These are phyloP conservation scores for Cardiospermum halicacabum DNA, from an alignment of 345 rosid genomes.

Conservation along the genomic window DNA sequence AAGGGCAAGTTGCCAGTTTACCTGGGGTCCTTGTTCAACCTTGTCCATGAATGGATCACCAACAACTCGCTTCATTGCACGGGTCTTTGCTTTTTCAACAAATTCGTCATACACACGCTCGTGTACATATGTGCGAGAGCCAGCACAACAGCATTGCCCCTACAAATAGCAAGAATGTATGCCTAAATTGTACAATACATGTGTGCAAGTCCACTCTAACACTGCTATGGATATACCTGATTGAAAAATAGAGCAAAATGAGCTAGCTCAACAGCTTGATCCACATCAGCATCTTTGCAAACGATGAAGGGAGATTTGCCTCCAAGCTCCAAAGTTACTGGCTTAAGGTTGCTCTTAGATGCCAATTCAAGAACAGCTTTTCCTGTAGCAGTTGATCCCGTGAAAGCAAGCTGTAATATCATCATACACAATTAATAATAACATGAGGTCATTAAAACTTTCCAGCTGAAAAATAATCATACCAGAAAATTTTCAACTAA, in stretches of 20 bases:
- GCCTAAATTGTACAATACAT: constrained; percentile 2
- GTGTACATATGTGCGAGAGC: constrained; percentile 93
- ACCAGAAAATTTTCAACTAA: constrained; percentile 1
- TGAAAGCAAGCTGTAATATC: constrained; percentile 73
- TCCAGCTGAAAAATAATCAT: not conserved
- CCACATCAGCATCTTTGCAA: constrained; percentile 92
- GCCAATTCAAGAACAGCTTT: constrained; percentile 61
- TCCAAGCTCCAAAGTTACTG: constrained; percentile 93
- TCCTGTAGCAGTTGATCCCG: constrained; percentile 87
- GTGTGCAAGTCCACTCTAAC: not conserved
- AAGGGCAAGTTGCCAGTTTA: constrained; percentile 14
- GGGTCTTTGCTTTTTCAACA: constrained; percentile 75
- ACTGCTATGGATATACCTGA: constrained; percentile 47
- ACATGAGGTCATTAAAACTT: not conserved
- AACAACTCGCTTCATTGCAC: constrained; percentile 59
- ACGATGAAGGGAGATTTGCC: constrained; percentile 96
- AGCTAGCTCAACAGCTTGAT: constrained; percentile 79
- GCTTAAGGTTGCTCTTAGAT: constrained; percentile 82
- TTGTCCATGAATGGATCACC: constrained; percentile 90
- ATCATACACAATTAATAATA: not conserved
- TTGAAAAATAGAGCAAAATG: constrained; percentile 87
- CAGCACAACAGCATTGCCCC: constrained; percentile 98
- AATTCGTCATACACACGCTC: constrained; percentile 81
- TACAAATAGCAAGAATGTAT: constrained; percentile 20
- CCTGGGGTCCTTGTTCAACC: constrained; percentile 98